Conservation (phyloP, 352 stramenopile species). For the Peronospora destructor region DNA sequence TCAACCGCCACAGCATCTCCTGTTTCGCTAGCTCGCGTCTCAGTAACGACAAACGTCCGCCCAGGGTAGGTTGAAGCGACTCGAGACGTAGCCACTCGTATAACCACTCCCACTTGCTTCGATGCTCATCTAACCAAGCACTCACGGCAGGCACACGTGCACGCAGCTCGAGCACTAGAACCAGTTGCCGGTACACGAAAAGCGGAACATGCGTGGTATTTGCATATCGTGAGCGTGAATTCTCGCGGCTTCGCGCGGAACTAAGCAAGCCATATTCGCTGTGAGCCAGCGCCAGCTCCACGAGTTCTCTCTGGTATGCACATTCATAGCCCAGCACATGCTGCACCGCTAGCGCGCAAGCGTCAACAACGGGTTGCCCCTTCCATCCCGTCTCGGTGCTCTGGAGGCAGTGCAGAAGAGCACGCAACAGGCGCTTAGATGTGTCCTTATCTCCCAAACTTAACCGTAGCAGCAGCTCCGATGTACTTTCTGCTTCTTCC, state of each 20-base stretch:
- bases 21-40: conserved; percentile 69
- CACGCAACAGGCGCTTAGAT: conserved; percentile 54
- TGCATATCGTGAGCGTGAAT: conserved; percentile 50
- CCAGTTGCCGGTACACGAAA: conserved; percentile 78
- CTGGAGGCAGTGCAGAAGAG: conserved; percentile 70
- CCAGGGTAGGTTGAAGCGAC: conserved; percentile 71
- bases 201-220: conserved; percentile 65
- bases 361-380: conserved; percentile 74
- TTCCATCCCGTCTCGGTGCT: conserved; percentile 84
- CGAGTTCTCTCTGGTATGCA: conserved; percentile 52
- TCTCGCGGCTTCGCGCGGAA: conserved; percentile 60
- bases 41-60: conserved; percentile 54
- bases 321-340: conserved; percentile 55
- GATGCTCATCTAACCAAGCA: conserved; percentile 48
- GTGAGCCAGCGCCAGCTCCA: conserved; percentile 60
- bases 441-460: conserved; percentile 55
- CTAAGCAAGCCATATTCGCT: conserved; percentile 64
- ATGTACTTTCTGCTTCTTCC: conserved; percentile 78
- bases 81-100: conserved; percentile 86
- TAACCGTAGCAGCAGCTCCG: conserved; percentile 64
- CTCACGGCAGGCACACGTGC: conserved; percentile 50
- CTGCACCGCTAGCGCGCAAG: conserved; percentile 56
- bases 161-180: conserved; percentile 61
- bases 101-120: conserved; percentile 68
- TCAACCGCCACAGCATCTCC: conserved; percentile 58